Base-by-base conservation (phyloP, 148 eudicot species). In the Amaranthus cruentus region DNA sequence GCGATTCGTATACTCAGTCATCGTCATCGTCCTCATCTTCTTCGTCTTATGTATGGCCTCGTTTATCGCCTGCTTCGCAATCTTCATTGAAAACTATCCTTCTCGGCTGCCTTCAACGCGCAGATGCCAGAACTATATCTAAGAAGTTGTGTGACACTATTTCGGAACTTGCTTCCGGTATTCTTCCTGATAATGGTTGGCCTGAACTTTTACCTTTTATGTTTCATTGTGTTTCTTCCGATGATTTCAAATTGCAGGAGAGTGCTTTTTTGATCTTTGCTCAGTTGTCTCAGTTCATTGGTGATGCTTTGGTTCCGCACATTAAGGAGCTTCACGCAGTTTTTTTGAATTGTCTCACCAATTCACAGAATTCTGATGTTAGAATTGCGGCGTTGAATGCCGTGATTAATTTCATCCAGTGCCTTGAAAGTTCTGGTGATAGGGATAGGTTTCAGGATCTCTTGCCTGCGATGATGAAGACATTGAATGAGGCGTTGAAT, bases 381-480 rank as follows among this genome's bases (percentile, higher is more conserved):
- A 76, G 88, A 38, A 89, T 93, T 21, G 96, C 98, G 0, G 89
- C 94, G 0, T 66, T 93, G 42, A 93, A 85, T 60, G 98, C 98
- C 0, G 88, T 82, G 28, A 87, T 89, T 48, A 90, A 88, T 74
- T 93, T 93, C 71, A 93, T 93, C 47, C 96, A 93, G 84, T 93
- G 94, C 60, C 75, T 93, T 61, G 63, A 87, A 11, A 80, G 75
- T 52, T 83, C 96, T 2, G 73, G 71, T n/a, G 98, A 93, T 14
- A 71, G 96, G 11, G 98, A 93, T 59, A 72, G 92, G 75, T 93
- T 93, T 63, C 96, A 93, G 81, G 98, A 93, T 73, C 76, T 93
- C 43, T 59, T 93, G 63, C 98, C 98, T 0, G 84, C 91, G 0
- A 93, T 93, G 98, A 93, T 93, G 90, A 84, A 65, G 74, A 90